Evolutionary conservation across 176 grass and related monocot genomes (phyloP), one percentile per base, ranked within the genome.

Genomic region (Paspalum notatum): DNA sequence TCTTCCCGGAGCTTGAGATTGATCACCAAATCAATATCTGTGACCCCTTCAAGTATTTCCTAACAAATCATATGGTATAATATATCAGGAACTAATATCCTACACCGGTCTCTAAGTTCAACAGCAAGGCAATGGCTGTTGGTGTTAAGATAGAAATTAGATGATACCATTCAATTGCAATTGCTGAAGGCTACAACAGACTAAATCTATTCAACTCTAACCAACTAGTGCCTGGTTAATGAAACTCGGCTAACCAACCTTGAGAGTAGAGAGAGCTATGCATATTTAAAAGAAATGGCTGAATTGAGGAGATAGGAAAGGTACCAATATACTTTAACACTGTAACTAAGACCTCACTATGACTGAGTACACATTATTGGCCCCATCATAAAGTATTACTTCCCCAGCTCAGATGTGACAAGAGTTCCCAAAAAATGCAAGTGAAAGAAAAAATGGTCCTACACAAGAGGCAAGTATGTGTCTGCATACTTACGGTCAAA

Each of bases 1-100:
- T 99, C 90, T 85, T 99, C 96, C 78, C 73, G 86, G 8, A 99
- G 87, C 66, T 86, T 93, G 52, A 99, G 89, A 63, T 95, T 99
- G 68, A 99, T 89, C 41, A 93, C 92, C 66, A 95, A 79, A 83
- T 99, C 96, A 70, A 99, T 93, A 77, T 95, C 90, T 26, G 90
- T 95, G 40, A 99, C 90, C 41, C 90, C 90, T 81, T 95, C 96
- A 1, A 99, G 84, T 84, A 99, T 99, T 86, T 99, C 96, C 96
- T 99, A 76, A 37, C 18, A 86, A 62, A 72, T 21, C 57, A 77
- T 26, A 81, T 8, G 20, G 24, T 64, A 47, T 6, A 56, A 59
- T 66, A 72, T 40, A 40, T 78, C 26, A 45, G 11, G 6, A 39
- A 62, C 13, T 47, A 0, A 6, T 7, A 54, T 12, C 0, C 4